Evolutionary conservation across 2,329 filamentous ascomycete species (phyloP), one percentile per base, ranked within the genome.

Genomic region (Ceratocystiopsis minuta): DNA sequence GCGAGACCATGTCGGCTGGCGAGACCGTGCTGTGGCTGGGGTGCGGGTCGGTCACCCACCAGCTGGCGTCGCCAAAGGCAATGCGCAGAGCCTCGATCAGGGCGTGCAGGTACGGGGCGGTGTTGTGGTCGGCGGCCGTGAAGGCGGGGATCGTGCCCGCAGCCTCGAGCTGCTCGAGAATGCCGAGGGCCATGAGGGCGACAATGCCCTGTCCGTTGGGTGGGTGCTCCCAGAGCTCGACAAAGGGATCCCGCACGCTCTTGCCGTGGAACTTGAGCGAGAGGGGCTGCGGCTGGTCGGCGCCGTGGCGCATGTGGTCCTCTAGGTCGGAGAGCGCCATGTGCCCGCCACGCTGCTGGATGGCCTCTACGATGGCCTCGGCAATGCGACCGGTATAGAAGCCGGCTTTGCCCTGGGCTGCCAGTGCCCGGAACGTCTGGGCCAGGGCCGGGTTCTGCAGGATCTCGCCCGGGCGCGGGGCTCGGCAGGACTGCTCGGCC

Each of bases 141-240:
- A 90, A 94, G 1, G 65, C 69, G 0, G 80, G 76, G 45, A 96
- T 85, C 52, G 75, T 75, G 34, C 79, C 80, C 15, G 69, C 64
- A 45, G 75, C 73, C 59, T 94, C 84, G 1, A 96, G 69, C 55
- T 87, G 77, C 56, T 95, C 78, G 39, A 98, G 66, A 49, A 96
- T 93, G 1, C 90, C 90, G 1, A 98, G 66, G 0, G 90, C 83
- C 79, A 96, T 94, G 28, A 96, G 65, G 0, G 90, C 90, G 2
- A 96, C 83, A 49, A 96, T 88, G 2, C 90, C 90, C 60, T 96
- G 90, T 0, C 90, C 87, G 53, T 96, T 96, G 10, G 90, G 90
- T 32, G 88, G 87, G 55, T 96, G 88, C 55, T 98, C 90, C 88
- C 88, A 96, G 1, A 98, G 65, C 54, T 93, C 78, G 36, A 95